Conservation (phyloP, 139 green algal genomes). For the Coelastrella sp. region DNA sequence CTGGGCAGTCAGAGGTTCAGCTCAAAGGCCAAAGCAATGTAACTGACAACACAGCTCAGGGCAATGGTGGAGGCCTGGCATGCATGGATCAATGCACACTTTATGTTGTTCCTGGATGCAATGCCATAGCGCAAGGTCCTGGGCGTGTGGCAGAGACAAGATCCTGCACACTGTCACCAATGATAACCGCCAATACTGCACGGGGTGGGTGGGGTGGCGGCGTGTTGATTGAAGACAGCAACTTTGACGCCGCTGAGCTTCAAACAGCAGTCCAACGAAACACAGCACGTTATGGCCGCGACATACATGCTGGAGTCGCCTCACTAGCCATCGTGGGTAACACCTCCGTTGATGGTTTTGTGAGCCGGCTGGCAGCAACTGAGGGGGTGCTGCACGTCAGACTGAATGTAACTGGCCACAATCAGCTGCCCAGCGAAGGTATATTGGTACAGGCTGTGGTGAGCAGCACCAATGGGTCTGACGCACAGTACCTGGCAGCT, state of each 20-base stretch:
- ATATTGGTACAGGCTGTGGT: neutral
- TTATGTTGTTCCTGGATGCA: neutral
- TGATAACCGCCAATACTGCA: neutral
- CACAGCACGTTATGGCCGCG: neutral
- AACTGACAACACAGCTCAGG: neutral
- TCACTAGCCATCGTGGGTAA: neutral
- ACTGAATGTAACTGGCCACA: neutral
- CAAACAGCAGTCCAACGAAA: neutral
- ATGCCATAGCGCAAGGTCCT: neutral
- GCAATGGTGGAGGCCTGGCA: neutral
- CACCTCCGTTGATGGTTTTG: neutral
- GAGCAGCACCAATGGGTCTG: neutral
- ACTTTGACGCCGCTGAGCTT: neutral
- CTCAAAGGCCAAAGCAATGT: neutral
- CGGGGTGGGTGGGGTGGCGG: neutral
- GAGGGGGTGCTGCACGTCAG: constrained; percentile 6
- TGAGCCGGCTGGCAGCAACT: neutral
- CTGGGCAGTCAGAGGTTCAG: neutral
- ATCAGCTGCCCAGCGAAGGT: neutral
- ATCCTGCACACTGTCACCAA: neutral
- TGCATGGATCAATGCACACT: neutral
- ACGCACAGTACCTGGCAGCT: neutral
- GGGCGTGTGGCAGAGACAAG: neutral
- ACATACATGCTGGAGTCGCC: neutral
- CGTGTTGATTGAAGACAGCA: neutral